A percentile compares a stretch with the other conserved stretches of the same genome.
phyloP scores from a whole-genome alignment of 2,329 filamentous ascomycete genomes.

The Hypoxylon sp. region DNA sequence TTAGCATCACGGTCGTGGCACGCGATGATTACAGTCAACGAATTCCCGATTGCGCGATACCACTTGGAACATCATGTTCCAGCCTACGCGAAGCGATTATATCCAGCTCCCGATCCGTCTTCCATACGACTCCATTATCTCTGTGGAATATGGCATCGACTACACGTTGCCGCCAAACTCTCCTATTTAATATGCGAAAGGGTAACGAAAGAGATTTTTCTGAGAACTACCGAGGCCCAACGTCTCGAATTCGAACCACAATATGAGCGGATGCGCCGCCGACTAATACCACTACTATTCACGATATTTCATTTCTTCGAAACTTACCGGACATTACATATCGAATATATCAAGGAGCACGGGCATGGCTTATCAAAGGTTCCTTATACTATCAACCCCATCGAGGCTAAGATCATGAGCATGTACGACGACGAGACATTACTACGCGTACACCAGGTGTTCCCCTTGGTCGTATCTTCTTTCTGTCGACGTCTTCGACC shows the following conservation, averaged over 20 bases:
- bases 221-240: constrained; percentile 69
- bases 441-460: constrained; percentile 74
- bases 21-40: constrained; percentile 71
- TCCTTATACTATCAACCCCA: constrained; percentile 73
- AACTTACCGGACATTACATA: constrained; percentile 71
- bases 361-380: constrained; percentile 66
- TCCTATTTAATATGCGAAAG: constrained; percentile 74
- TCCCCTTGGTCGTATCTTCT: constrained; percentile 74
- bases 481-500: constrained; percentile 74
- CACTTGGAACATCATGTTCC: constrained; percentile 73
- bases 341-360: constrained; percentile 69
- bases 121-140: constrained; percentile 72
- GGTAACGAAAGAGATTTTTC: constrained; percentile 76
- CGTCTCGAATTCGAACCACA: constrained; percentile 72
- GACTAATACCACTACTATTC: constrained; percentile 74
- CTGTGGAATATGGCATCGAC: constrained; percentile 75
- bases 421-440: constrained; percentile 76
- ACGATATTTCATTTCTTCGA: constrained; percentile 79
- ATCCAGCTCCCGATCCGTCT: constrained; percentile 65
- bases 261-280: constrained; percentile 74
- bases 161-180: constrained; percentile 75
- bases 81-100: constrained; percentile 71
- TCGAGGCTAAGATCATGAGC: constrained; percentile 72
- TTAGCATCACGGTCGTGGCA: constrained; percentile 72
- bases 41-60: constrained; percentile 72